Base-by-base conservation (phyloP, 2,329 filamentous ascomycete species). In the Scolecobasidium constrictum region DNA sequence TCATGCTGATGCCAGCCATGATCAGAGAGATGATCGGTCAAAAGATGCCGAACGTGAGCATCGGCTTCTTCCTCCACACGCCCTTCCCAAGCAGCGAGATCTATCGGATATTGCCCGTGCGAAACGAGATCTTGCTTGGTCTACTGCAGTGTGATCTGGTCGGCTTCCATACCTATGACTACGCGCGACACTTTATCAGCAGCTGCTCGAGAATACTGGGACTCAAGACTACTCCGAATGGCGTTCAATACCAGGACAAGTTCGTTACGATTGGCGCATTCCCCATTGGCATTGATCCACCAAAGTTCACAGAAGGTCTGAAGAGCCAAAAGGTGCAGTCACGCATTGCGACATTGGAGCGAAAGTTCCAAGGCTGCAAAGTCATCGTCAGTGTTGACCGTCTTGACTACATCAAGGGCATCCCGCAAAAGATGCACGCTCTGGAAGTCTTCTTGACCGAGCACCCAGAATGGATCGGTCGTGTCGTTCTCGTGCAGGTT, bases 161-260 rank as follows among this genome's bases (percentile, higher is more conserved):
- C 57, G 92, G 92, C 22, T 96, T 98, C 70, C 92, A 98, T 65
- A 98, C 92, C 20, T 96, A 95, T 67, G 90, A 96, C 66, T 98
- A 98, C 57, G 90, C 88, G n/a, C 77, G 92, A 41, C 92, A 98
- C 65, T 98, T 96, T 67, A 67, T 98, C 51, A 94, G 87, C 66
- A 90, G 85, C 58, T 96, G 92, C 66, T 90, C 87, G n/a, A 82
- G 90, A 50, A 92, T 96, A 51, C 72, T 95, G 71, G 77, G 75
- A 49, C 77, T 82, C 1, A 68, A 77, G 1, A 95, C 90, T 1
- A 94, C 87, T 1, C 90, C 90, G 0, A 95, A 94, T 55, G 87
- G 88, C 11, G 86, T 96, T 49, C 86, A 94, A 46, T 94, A 86
- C 65, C 78, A 90, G 49, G 84, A 84, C 50, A 87, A 84, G 57